Base-by-base conservation (phyloP, 2,329 filamentous ascomycete genomes). In the Zopfia rhizophila region DNA sequence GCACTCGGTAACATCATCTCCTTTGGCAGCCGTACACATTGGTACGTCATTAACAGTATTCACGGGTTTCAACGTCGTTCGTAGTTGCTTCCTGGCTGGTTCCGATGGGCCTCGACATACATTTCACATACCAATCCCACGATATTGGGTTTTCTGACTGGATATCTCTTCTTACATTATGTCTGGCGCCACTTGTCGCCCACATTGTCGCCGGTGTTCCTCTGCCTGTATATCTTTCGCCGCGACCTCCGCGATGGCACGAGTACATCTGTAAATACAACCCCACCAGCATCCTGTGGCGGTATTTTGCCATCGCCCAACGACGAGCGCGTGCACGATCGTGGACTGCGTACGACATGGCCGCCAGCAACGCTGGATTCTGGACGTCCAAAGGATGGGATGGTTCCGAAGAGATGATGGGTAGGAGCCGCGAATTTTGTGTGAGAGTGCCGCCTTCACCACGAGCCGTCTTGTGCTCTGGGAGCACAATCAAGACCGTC, bases 271-370 rank as follows among this genome's bases (percentile, higher is more conserved):
- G 46, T 6, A 55, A 56, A 21, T 69, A 60, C 46, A 72, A 70
- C 45, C 67, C 68, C 1, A 70, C 63, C 2, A 63, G 67, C 0
- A 70, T 72, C 11, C 7, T 70, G 7, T 72, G 68, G 61, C 61
- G 65, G 0, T 71, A 73, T 39, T 60, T 60, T 11, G 60, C 56
- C 19, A 69, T 70, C 30, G 22, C 54, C 0, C 65, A 69, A 32
- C 53, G 68, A 5, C 61, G 68, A 12, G 44, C 66, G 6, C 51
- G 68, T 8, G 45, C 61, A 1, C 56, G 45, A 6, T 18, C 28
- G 1, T 72, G 68, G 68, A 56, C 40, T 17, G n/a, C 27, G 2
- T 22, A 18, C 3, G 58, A 65, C 17, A 46, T 69, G 42, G 63
- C 63, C 1, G 63, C 66, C 3, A 59, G 35, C 27, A 70, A 69